Evolutionary conservation across 1,139 yeast genomes (phyloP).

Genomic region (Blastobotrys petasosporus): DNA sequence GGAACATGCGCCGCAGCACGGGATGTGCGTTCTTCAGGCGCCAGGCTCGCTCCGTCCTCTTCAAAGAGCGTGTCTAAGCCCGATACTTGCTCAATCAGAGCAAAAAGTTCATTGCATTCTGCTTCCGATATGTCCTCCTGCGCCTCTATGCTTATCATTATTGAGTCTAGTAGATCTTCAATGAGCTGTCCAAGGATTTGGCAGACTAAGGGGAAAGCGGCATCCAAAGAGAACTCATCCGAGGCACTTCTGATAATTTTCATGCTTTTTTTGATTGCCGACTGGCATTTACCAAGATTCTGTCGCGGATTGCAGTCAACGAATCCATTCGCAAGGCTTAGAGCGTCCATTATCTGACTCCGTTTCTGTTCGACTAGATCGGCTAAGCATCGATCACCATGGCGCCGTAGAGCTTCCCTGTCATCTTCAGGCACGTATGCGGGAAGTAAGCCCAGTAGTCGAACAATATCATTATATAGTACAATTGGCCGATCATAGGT

Average conservation of each 20-base stretch:
- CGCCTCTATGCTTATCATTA: conserved; percentile 25
- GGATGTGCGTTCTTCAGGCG: conserved; percentile 7
- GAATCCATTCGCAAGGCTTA: conserved; percentile 22
- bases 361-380: conserved; percentile 15
- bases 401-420: conserved; percentile 12
- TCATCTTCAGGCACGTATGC: conserved; percentile 11
- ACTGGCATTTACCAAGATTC: conserved; percentile 22
- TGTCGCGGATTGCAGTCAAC: conserved; percentile 20
- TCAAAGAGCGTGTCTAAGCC: conserved; percentile 25
- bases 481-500: conserved; percentile 20
- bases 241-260: conserved; percentile 18
- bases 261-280: conserved; percentile 21
- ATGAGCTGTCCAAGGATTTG: conserved; percentile 28
- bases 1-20: conserved; percentile 32
- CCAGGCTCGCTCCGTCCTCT: conserved; percentile 10
- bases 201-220: conserved; percentile 23
- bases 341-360: conserved; percentile 7
- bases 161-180: conserved; percentile 26
- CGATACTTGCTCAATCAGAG: conserved; percentile 23
- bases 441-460: conserved; percentile 1
- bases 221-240: conserved; percentile 20
- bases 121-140: conserved; percentile 32
- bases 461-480: conserved; percentile 23
- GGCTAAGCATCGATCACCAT: conserved; percentile 15
- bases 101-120: conserved; percentile 30